Evolutionary conservation across 2,329 filamentous ascomycete species (phyloP).

Genomic region (Penicillium sp.): DNA sequence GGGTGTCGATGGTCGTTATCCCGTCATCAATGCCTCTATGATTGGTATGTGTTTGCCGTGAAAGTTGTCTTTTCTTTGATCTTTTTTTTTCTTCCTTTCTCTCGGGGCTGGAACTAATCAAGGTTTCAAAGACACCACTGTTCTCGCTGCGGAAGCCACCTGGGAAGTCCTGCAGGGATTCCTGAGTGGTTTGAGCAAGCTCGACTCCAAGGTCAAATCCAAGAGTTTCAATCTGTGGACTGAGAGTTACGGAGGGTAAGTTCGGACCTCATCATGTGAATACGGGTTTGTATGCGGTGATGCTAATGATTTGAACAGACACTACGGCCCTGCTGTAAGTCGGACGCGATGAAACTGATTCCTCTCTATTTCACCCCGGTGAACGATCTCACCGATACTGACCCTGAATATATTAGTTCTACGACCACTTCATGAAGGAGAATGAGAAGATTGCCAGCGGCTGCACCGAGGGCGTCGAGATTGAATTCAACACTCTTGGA

Average conservation of each 20-base stretch:
- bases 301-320: slow-evolving; percentile 29
- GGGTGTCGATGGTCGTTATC: slow-evolving; percentile 43
- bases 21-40: slow-evolving; percentile 45
- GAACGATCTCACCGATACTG: no score
- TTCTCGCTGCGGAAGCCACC: slow-evolving; percentile 50
- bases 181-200: slow-evolving; percentile 43
- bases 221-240: slow-evolving; percentile 56
- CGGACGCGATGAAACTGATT: no score
- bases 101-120: neutral
- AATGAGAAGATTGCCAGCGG: slow-evolving; percentile 51
- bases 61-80: neutral
- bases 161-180: slow-evolving; percentile 55
- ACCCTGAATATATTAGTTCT: slow-evolving; percentile 40
- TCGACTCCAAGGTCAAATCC: slow-evolving; percentile 46
- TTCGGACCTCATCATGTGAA: neutral
- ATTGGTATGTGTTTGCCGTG: slow-evolving; percentile 26
- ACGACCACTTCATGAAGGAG: slow-evolving; percentile 53
- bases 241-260: slow-evolving; percentile 48
- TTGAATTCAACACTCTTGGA: slow-evolving; percentile 51
- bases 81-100: no score
- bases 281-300: neutral
- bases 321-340: slow-evolving; percentile 45
- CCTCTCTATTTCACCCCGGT: no score
- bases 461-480: slow-evolving; percentile 41
- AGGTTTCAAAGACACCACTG: slow-evolving; percentile 44